Conservation (phyloP, 192 early-diverging fungal species). For the Linnemannia zychae region DNA sequence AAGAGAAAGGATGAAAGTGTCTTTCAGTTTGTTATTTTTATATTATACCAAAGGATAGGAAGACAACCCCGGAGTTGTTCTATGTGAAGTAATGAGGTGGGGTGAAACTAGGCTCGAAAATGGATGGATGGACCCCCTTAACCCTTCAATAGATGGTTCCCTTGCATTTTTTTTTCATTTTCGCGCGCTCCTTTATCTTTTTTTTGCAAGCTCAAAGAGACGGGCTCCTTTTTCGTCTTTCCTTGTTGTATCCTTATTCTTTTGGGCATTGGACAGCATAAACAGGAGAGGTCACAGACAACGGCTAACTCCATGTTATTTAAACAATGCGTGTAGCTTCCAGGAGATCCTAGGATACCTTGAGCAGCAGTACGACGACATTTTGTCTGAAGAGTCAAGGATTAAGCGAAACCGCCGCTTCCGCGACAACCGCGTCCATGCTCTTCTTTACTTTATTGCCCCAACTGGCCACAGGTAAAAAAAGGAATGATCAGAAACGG, state of each 20-base stretch:
- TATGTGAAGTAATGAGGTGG: not conserved
- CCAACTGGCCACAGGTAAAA: slow-evolving; percentile 94
- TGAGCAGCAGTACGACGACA: slow-evolving; percentile 94
- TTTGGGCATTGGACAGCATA: not conserved
- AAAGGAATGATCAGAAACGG: not conserved
- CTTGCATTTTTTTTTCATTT: slow-evolving; percentile 1
- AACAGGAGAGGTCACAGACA: too few relatives aligned
- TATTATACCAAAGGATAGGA: not conserved
- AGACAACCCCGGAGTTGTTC: not conserved
- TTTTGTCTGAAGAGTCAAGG: slow-evolving; percentile 89
- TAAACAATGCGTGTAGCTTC: slow-evolving; percentile 68
- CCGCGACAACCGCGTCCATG: slow-evolving; percentile 94
- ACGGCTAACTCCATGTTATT: not conserved
- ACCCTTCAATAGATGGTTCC: slow-evolving; percentile 6
- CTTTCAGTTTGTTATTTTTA: not conserved
- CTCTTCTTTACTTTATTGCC: slow-evolving; percentile 97
- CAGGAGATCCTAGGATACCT: slow-evolving; percentile 93
- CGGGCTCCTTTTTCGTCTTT: not conserved
- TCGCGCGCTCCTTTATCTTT: not conserved
- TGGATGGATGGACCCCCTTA: slow-evolving; percentile 10
- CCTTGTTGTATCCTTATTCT: not conserved
- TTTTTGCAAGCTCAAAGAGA: not conserved
- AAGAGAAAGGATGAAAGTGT: not conserved
- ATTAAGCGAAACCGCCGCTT: slow-evolving; percentile 91
- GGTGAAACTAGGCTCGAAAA: slow-evolving; percentile 9